Evolutionary conservation across 352 stramenopile species (phyloP).

Genomic region (Phytophthora fragariae): DNA sequence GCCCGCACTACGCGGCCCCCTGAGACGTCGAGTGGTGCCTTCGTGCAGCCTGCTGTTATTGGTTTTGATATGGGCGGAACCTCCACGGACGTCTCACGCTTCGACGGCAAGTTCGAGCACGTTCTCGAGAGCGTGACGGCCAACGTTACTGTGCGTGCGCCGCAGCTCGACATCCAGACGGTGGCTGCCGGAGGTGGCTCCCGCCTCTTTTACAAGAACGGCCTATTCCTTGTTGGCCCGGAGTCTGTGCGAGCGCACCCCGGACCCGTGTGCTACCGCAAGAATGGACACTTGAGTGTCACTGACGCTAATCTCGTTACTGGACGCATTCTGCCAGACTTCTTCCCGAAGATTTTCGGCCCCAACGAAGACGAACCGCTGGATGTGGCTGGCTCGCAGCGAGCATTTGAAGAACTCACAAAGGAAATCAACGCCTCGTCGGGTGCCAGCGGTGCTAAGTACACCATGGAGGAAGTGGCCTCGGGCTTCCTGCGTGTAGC

Average conservation of each 20-base stretch:
- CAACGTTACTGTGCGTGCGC: constrained; percentile 97
- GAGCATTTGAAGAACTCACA: constrained; percentile 93
- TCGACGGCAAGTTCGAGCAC: constrained; percentile 96
- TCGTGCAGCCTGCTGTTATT: constrained; percentile 77
- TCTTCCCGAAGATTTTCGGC: constrained; percentile 99
- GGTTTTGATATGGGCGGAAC: constrained; percentile 99
- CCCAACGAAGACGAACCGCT: constrained; percentile 97
- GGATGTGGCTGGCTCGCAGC: constrained; percentile 93
- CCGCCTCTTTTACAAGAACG: constrained; percentile 96
- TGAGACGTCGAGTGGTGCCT: constrained; percentile 24
- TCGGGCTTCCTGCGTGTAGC: constrained; percentile 98
- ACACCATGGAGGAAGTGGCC: constrained; percentile 95
- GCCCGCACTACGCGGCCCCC: constrained; percentile 91
- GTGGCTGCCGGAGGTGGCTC: constrained; percentile 97
- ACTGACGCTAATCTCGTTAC: constrained; percentile 99
- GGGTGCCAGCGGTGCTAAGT: constrained; percentile 59
- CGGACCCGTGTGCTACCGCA: constrained; percentile 97
- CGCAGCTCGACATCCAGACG: constrained; percentile 99
- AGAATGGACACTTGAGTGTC: constrained; percentile 96
- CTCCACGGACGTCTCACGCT: constrained; percentile 98
- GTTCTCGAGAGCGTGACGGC: constrained; percentile 99
- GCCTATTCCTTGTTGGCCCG: constrained; percentile 98
- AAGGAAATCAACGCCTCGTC: constrained; percentile 87
- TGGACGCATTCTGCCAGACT: constrained; percentile 95
- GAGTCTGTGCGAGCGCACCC: constrained; percentile 97